Conservation (phyloP, 345 rosid species). For the Combretum micranthum region DNA sequence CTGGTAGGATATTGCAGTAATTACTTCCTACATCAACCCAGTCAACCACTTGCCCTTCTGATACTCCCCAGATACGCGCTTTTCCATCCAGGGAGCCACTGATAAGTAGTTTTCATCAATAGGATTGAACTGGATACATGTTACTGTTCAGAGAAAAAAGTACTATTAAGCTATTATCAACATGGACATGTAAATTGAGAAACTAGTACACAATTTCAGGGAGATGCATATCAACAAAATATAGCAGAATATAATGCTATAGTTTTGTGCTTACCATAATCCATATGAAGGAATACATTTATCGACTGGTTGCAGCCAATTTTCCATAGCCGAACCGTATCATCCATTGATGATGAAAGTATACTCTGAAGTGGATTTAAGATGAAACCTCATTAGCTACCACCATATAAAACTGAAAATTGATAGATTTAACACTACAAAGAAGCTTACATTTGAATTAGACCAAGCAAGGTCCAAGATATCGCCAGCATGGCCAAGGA, state of each 20-base stretch:
- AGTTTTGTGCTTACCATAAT: conserved; percentile 45
- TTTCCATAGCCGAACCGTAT: conserved; percentile 75
- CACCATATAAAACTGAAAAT: background rate
- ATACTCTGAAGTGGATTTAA: conserved; percentile 44
- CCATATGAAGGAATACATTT: conserved; percentile 48
- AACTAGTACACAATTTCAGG: too few species aligned
- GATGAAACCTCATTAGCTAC: conserved; percentile 3
- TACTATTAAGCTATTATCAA: background rate
- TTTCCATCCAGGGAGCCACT: conserved; percentile 94
- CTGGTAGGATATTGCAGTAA: conserved; percentile 69
- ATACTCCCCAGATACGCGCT: conserved; percentile 82
- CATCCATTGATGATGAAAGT: conserved; percentile 73
- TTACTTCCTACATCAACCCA: conserved; percentile 62
- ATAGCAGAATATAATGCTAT: too few species aligned
- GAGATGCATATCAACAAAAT: too few species aligned
- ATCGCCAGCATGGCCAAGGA: conserved; percentile 60
- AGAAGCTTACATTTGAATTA: conserved; percentile 56
- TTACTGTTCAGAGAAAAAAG: conserved; percentile 48
- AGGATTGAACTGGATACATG: conserved; percentile 85
- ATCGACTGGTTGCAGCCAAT: conserved; percentile 46
- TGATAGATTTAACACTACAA: background rate
- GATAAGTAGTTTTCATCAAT: conserved; percentile 53
- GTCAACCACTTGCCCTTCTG: conserved; percentile 58
- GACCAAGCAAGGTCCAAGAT: conserved; percentile 88
- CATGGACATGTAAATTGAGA: background rate